phyloP scores from a whole-genome alignment of 768 basidiomycete genomes.

The Suillus luteus region DNA sequence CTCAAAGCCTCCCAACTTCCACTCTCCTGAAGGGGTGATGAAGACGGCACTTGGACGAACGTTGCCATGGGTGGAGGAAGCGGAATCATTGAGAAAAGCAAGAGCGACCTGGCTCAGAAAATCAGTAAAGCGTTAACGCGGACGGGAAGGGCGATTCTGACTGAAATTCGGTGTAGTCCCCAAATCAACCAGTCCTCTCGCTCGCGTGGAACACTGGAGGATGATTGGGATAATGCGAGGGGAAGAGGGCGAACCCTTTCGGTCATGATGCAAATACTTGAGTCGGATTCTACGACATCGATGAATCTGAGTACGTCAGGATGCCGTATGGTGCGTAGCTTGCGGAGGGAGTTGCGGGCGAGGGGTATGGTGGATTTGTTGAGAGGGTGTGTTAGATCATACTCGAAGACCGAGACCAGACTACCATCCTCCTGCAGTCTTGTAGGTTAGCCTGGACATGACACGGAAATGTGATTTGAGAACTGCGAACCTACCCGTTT shows the following conservation, averaged over 20 bases:
- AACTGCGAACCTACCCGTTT: constrained; percentile 65
- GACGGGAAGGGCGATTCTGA: constrained; percentile 41
- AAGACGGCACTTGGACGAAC: constrained; percentile 78
- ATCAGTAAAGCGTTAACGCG: constrained; percentile 1
- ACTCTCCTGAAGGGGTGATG: constrained; percentile 91
- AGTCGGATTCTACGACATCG: constrained; percentile 90
- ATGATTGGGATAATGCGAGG: constrained; percentile 60
- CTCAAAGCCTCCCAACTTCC: constrained; percentile 96
- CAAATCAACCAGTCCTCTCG: constrained; percentile 90
- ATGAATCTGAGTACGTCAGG: constrained; percentile 96
- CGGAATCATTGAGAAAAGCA: constrained; percentile 86
- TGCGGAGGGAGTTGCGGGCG: constrained; percentile 88
- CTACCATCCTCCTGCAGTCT: constrained; percentile 78
- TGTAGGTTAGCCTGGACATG: constrained; percentile 20
- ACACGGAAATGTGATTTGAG: constrained; percentile 14
- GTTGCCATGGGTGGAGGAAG: constrained; percentile 81
- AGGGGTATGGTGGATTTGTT: constrained; percentile 66
- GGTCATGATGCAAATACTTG: constrained; percentile 88
- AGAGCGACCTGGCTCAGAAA: constrained; percentile 67
- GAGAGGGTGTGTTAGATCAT: constrained; percentile 67
- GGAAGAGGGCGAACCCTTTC: constrained; percentile 85
- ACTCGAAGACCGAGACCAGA: constrained; percentile 89
- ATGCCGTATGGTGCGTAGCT: constrained; percentile 88
- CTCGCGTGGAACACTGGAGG: constrained; percentile 59
- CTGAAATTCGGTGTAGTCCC: constrained; percentile 90